phyloP scores from a whole-genome alignment of 1,139 yeast genomes.

The Sugiyamaella castrensis region DNA sequence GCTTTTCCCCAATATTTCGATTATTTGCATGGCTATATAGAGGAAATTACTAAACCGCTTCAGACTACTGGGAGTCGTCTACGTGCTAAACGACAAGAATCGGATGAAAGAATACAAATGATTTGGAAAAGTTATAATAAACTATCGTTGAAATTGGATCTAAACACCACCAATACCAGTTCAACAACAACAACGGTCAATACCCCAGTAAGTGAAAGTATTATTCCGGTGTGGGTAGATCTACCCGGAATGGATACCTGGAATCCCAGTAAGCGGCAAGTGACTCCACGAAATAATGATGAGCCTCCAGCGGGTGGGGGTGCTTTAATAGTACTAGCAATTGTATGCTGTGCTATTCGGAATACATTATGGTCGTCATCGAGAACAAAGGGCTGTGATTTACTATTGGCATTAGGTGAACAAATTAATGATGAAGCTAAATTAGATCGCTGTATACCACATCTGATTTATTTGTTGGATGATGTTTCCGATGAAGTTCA shows the following conservation, averaged over 20 bases:
- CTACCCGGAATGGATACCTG: slow-evolving; percentile 46
- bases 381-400: slow-evolving; percentile 69
- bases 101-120: slow-evolving; percentile 60
- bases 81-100: slow-evolving; percentile 38
- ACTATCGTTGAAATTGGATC: slow-evolving; percentile 49
- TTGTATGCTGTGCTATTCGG: slow-evolving; percentile 62
- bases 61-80: slow-evolving; percentile 24
- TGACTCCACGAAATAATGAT: slow-evolving; percentile 34
- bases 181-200: too few relatives aligned
- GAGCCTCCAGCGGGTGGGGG: slow-evolving; percentile 47
- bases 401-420: slow-evolving; percentile 74
- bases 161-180: slow-evolving; percentile 30
- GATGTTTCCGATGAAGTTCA: slow-evolving; percentile 59
- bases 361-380: slow-evolving; percentile 61
- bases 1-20: slow-evolving; percentile 74
- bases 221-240: slow-evolving; percentile 46
- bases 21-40: slow-evolving; percentile 67
- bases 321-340: slow-evolving; percentile 60
- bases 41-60: slow-evolving; percentile 40
- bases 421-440: slow-evolving; percentile 77
- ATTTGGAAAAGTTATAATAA: slow-evolving; percentile 56
- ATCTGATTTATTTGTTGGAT: slow-evolving; percentile 56
- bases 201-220: slow-evolving; percentile 1
- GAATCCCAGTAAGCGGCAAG: slow-evolving; percentile 24
- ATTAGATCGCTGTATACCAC: slow-evolving; percentile 82